Conservation (phyloP, 2,329 filamentous ascomycete species). For the Phialemoniopsis sp. region DNA sequence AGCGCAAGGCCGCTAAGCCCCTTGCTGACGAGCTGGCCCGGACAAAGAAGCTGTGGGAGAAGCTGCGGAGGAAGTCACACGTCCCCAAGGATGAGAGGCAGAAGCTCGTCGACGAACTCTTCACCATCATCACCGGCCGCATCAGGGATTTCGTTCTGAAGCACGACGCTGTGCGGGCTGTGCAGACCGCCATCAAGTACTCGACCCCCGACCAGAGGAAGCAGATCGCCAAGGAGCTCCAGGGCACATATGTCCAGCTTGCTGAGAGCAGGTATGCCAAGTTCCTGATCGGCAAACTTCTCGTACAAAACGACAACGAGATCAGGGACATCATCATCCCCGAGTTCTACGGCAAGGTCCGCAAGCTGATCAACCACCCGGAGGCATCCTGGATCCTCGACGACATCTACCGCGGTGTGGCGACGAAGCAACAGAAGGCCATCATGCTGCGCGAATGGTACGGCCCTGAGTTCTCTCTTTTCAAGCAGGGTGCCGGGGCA, state of each 20-base stretch:
- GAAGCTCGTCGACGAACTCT: slow-evolving; percentile 82
- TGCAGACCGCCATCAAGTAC: slow-evolving; percentile 97
- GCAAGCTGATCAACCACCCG: slow-evolving; percentile 89
- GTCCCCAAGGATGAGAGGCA: slow-evolving; percentile 87
- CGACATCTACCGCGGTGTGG: slow-evolving; percentile 88
- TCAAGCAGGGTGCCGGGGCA: slow-evolving; percentile 39
- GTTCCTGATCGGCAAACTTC: slow-evolving; percentile 91
- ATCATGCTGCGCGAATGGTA: slow-evolving; percentile 92
- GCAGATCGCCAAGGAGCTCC: slow-evolving; percentile 81
- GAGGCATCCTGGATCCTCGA: slow-evolving; percentile 98
- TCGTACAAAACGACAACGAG: slow-evolving; percentile 86
- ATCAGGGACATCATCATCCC: slow-evolving; percentile 85
- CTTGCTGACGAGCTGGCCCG: slow-evolving; percentile 84
- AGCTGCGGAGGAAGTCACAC: slow-evolving; percentile 86
- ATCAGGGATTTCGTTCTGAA: slow-evolving; percentile 97
- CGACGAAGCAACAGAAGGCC: slow-evolving; percentile 81
- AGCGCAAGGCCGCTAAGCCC: slow-evolving; percentile 89
- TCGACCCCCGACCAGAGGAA: slow-evolving; percentile 79
- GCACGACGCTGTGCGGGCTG: slow-evolving; percentile 93
- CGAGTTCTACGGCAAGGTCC: slow-evolving; percentile 92
- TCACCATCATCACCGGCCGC: slow-evolving; percentile 82
- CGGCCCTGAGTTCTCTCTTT: slow-evolving; percentile 84
- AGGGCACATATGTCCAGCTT: slow-evolving; percentile 77
- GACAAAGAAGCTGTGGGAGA: slow-evolving; percentile 97
- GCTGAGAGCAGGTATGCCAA: slow-evolving; percentile 97